Base-by-base conservation (phyloP, 2,329 filamentous ascomycete species). In the Epichloe sp. region DNA sequence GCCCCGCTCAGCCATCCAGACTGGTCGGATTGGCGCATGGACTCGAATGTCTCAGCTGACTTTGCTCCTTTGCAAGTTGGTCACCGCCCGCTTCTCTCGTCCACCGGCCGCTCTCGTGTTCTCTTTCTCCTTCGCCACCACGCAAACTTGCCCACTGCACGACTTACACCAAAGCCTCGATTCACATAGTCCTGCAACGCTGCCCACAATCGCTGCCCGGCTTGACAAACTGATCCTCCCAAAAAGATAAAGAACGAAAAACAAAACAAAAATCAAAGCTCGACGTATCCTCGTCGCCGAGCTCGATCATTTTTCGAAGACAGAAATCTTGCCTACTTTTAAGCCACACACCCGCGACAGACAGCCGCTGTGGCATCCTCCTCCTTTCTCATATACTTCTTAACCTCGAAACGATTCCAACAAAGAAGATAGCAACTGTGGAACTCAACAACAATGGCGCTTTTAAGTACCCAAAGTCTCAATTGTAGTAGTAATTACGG, bases 401-500 rank as follows among this genome's bases (percentile, higher is more conserved):
- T 26, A 34, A 47, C 41, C 49, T 31, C 38, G 15, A 8, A 26
- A 26, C 23, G 23, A 49, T 47, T 55, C 55, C 54, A 48, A 53
- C 54, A 57, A 42, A 58, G 26, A 31, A 31, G 10, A 31, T 47
- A 60, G 50, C 47, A 55, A 54, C 53, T 57, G 55, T 58, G 51
- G 54, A 60, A 59, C 55, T 54, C 56, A 54, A 57, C 48, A 63
- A 54, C 59, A 71, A 81, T 82, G 78, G 74, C 78, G 74, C 74
- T 77, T 77, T 86, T 87, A 80, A 86, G 81, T 77, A 75, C 78
- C 69, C 77, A 78, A 70, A 79, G 72, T 72, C 76, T 74, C 73
- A 80, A 74, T 75, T 78, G 77, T 77, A 81, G 78, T 79, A 86
- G 78, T 83, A 85, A 81, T 86, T 86, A 82, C 78, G 79, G 80